A percentile compares a stretch with the other conserved stretches of the same genome.
Conservation (phyloP, 129 eudicot species). For the Saposhnikovia divaricata region DNA sequence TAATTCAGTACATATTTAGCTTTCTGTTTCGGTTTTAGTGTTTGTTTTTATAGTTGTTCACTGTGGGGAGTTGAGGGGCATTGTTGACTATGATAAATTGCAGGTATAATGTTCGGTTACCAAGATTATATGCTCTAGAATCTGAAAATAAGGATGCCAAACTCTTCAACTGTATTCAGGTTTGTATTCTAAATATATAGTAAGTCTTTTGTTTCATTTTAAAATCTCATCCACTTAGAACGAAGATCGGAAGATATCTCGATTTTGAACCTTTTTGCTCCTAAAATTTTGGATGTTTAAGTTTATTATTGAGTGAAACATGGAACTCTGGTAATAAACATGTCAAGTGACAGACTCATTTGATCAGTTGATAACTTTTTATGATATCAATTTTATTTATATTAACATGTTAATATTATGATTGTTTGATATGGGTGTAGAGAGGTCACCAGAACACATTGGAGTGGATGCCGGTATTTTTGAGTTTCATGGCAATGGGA, state of each 20-base stretch:
- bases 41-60: not conserved
- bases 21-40: not conserved
- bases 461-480: slow-evolving; percentile 56
- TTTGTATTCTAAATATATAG: not conserved
- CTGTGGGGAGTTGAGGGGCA: not conserved
- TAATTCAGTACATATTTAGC: not conserved
- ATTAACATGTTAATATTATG: not conserved
- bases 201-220: too few species aligned
- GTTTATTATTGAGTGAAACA: too few species aligned
- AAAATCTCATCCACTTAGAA: too few species aligned
- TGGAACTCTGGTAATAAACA: too few species aligned
- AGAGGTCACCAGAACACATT: slow-evolving; percentile 94
- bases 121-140: slow-evolving; percentile 71
- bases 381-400: too few species aligned
- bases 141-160: slow-evolving; percentile 85
- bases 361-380: too few species aligned
- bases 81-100: not conserved
- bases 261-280: too few species aligned
- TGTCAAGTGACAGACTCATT: not conserved
- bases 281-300: too few species aligned
- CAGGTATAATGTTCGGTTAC: slow-evolving; percentile 75
- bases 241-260: too few species aligned
- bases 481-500: slow-evolving; percentile 49
- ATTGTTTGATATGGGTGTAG: slow-evolving; percentile 30
- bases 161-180: slow-evolving; percentile 90